These are phyloP conservation scores for Tricholoma sp. DNA, from an alignment of 768 basidiomycete genomes.

Conservation along the genomic window DNA sequence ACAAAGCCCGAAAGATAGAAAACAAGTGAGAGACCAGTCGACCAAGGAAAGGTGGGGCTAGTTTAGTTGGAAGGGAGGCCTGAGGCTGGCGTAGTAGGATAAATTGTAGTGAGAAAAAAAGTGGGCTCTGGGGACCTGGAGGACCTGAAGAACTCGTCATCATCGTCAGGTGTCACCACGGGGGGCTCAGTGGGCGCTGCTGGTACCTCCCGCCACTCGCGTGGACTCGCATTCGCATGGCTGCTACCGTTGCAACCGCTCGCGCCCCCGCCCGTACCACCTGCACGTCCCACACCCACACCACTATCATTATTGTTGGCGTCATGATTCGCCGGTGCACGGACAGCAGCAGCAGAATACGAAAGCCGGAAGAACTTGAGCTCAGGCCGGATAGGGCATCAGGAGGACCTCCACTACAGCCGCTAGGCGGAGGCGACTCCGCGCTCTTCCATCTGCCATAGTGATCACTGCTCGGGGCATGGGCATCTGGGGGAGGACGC, in stretches of 20 bases:
- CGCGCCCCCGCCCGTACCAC: no score
- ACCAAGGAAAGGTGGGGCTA: no score
- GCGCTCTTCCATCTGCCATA: constrained; percentile 22
- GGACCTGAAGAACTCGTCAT: constrained; percentile 67
- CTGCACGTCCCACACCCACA: no score
- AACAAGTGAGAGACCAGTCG: no score
- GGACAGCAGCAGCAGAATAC: constrained; percentile 45
- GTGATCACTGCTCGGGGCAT: constrained; percentile 20
- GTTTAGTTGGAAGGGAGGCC: no score
- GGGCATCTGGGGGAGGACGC: constrained; percentile 8
- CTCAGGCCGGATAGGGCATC: constrained; percentile 29
- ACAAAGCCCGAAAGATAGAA: no score
- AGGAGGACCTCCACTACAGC: neutral
- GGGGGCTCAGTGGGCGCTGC: constrained; percentile 52
- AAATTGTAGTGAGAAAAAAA: no score
- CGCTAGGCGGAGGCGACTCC: constrained; percentile 15
- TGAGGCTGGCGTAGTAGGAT: no score
- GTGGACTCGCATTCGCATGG: constrained; percentile 24
- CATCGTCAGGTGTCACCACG: constrained; percentile 50
- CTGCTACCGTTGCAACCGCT: constrained; percentile 8
- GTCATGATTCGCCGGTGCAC: constrained; percentile 16
- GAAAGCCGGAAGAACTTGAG: constrained; percentile 49
- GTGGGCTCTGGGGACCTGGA: no score
- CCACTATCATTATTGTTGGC: constrained; percentile 8
- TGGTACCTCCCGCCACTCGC: constrained; percentile 33